Conservation (phyloP, 2,329 filamentous ascomycete genomes). For the Colletotrichum destructivum region DNA sequence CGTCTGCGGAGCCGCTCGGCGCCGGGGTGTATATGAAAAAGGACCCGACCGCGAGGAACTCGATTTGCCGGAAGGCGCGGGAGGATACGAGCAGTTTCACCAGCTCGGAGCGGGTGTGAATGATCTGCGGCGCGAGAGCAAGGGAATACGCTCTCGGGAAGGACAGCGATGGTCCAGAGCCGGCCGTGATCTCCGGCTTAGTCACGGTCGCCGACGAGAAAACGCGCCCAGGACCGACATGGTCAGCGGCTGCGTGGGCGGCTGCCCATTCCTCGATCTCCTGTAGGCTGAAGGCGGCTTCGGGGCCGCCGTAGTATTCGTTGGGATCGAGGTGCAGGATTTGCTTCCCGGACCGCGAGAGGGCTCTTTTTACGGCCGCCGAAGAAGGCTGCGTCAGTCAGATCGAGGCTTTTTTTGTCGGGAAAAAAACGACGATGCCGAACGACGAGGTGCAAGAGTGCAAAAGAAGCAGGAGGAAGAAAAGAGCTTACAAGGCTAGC, state of each 20-base stretch:
- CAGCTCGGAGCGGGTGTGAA: conserved; percentile 86
- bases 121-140: conserved; percentile 86
- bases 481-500: conserved; percentile 78
- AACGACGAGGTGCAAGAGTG: conserved; percentile 26
- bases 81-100: conserved; percentile 89
- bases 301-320: conserved; percentile 87
- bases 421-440: conserved; percentile 29
- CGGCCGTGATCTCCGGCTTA: conserved; percentile 51
- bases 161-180: conserved; percentile 58
- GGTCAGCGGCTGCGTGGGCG: conserved; percentile 48
- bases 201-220: conserved; percentile 57
- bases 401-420: conserved; percentile 59
- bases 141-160: conserved; percentile 85
- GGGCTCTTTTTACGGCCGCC: conserved; percentile 75
- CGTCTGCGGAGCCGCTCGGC: conserved; percentile 43
- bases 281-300: conserved; percentile 87
- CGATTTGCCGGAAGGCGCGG: conserved; percentile 88
- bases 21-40: conserved; percentile 82
- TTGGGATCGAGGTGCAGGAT: conserved; percentile 92
- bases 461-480: conserved; percentile 49
- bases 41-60: conserved; percentile 93
- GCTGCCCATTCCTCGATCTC: conserved; percentile 84
- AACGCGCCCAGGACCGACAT: conserved; percentile 46
- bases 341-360: conserved; percentile 93
- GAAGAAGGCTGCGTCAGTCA: conserved; percentile 78